Percentiles rank a stretch among this genome's conserved stretches.
Conservation (phyloP, 106 monocot genomes). For the Dioscorea alata region DNA sequence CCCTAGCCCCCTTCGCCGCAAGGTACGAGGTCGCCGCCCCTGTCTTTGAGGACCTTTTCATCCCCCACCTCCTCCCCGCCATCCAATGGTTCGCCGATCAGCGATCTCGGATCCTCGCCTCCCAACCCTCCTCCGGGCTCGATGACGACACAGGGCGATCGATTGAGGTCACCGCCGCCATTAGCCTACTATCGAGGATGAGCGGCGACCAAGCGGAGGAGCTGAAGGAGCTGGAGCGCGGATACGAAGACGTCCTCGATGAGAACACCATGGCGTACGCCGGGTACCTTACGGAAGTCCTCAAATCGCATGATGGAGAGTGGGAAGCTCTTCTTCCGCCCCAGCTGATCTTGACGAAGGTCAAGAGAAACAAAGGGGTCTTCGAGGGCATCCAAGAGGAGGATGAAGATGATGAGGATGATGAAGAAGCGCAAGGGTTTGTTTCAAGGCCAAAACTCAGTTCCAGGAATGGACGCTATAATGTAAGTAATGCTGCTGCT, state of each 20-base stretch:
- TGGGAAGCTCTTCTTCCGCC: slow-evolving; percentile 4
- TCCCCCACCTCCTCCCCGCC: slow-evolving; percentile 36
- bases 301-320: slow-evolving; percentile 12
- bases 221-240: slow-evolving; percentile 31
- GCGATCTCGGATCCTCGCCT: slow-evolving; percentile 16
- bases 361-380: not conserved
- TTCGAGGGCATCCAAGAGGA: not conserved
- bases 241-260: slow-evolving; percentile 44
- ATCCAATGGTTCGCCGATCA: slow-evolving; percentile 37
- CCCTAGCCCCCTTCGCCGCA: slow-evolving; percentile 31
- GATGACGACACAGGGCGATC: not conserved
- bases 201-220: slow-evolving; percentile 7
- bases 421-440: not conserved
- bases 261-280: slow-evolving; percentile 38
- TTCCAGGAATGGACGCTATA: slow-evolving; percentile 22
- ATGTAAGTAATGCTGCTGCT: slow-evolving; percentile 13
- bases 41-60: slow-evolving; percentile 45
- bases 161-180: not conserved
- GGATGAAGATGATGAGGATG: not conserved
- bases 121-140: not conserved
- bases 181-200: not conserved
- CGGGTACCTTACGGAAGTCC: slow-evolving; percentile 26
- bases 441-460: not conserved
- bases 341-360: slow-evolving; percentile 16
- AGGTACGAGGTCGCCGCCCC: slow-evolving; percentile 36